A percentile compares a stretch with the other conserved stretches of the same genome.
These are phyloP conservation scores for Capsicum chinense DNA, from an alignment of 257 asterid species.

Conservation along the genomic window DNA sequence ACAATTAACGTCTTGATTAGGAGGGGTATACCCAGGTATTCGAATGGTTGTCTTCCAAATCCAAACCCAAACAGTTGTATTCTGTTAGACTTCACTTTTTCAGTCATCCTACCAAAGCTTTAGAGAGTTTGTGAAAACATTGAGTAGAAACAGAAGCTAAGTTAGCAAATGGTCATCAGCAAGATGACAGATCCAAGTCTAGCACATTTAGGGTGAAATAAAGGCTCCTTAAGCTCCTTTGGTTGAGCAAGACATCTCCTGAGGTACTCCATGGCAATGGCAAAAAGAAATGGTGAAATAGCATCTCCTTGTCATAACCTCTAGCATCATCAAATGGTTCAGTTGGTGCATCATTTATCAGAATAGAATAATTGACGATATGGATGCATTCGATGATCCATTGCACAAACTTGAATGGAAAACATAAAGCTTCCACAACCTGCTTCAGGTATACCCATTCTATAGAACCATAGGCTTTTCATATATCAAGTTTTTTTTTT, in stretches of 20 bases:
- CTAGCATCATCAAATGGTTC: not conserved
- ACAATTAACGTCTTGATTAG: not conserved
- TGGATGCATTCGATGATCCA: not conserved
- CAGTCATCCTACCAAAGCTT: not conserved
- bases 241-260: not conserved
- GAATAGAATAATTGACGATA: too few relatives aligned
- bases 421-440: not conserved
- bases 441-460: not conserved
- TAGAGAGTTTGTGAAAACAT: not conserved
- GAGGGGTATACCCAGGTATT: not conserved
- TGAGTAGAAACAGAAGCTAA: not conserved
- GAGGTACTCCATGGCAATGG: not conserved
- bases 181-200: not conserved
- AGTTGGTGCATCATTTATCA: not conserved
- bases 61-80: not conserved
- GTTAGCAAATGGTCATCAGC: not conserved
- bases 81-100: not conserved
- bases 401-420: not conserved
- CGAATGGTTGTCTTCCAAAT: not conserved
- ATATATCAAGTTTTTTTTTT: too few relatives aligned
- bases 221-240: not conserved
- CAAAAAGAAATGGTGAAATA: not conserved
- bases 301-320: not conserved
- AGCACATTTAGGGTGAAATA: not conserved
- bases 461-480: not conserved